Evolutionary conservation across 306 rosid genomes (phyloP), one percentile per base, ranked within the genome.

Genomic region (Acacia melanoxylon): DNA sequence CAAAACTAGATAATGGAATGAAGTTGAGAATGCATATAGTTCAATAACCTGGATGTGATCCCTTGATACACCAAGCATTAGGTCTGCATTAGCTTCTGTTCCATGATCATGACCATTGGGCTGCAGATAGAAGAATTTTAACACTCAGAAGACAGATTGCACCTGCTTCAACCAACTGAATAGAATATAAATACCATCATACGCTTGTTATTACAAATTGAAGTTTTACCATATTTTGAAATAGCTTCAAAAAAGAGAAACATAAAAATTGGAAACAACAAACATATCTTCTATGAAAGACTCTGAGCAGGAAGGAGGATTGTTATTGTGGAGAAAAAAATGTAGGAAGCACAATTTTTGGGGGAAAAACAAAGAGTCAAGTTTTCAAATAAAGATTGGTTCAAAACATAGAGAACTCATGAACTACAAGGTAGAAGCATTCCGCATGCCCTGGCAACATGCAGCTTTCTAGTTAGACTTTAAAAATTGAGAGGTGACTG

Each of bases 51-150:
- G 94, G 83, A 95, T 95, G 75, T 95, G 94, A 88, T 95, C 99
- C 90, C 76, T 91, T 74, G 96, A 92, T 63, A 75, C 83, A 75
- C 90, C 89, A 83, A 95, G 93, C 97, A 89, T 93, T 79, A 45
- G 79, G 75, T 87, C 87, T 29, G 22, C 88, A 83, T 83, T 88
- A 74, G 78, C 79, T 81, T 90, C 88, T 63, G 98, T 83, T 51
- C 94, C 99, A 75, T 93, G 93, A 78, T 95, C 91, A 76, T 93
- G 90, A 68, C 86, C 94, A 80, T 95, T 95, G 78, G 99, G 98
- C 99, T 95, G 89, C 87, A 90, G 42, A 84, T 29, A 80, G 77
- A 81, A 16, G 75, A 82, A 80, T 62, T 67, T 44, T 78, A 71
- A 69, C 77, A 78, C 42, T 48, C 44, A 85, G 54, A 72, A 72